Conservation (phyloP, 306 rosid species). For the Cyamopsis tetragonoloba region DNA sequence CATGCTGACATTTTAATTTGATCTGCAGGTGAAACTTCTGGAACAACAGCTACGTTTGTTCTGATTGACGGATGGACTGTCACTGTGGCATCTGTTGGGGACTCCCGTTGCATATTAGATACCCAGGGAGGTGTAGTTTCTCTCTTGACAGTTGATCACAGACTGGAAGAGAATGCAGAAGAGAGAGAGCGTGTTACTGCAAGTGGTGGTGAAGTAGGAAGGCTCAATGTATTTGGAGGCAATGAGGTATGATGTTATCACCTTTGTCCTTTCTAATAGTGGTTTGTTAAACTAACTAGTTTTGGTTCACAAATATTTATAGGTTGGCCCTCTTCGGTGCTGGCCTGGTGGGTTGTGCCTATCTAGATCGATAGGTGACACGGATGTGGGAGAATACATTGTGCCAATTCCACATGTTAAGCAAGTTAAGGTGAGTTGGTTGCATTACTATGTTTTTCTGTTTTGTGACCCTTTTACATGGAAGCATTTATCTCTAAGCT, state of each 20-base stretch:
- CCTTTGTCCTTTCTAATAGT: conserved; percentile 13
- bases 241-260: conserved; percentile 58
- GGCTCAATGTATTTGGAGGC: conserved; percentile 92
- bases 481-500: conserved; percentile 3
- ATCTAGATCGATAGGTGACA: conserved; percentile 96
- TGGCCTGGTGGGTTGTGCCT: conserved; percentile 99
- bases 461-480: conserved; percentile 3
- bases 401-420: conserved; percentile 98
- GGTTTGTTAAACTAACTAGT: conserved; percentile 6
- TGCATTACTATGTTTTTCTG: background rate
- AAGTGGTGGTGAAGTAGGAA: conserved; percentile 99
- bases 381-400: conserved; percentile 96
- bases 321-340: conserved; percentile 99
- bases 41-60: conserved; percentile 97
- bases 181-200: conserved; percentile 99
- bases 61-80: conserved; percentile 93
- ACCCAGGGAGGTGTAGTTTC: conserved; percentile 92
- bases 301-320: conserved; percentile 13
- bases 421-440: conserved; percentile 83
- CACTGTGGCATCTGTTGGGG: conserved; percentile 97
- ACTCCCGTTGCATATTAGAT: conserved; percentile 95
- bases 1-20: conserved; percentile 15
- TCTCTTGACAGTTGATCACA: conserved; percentile 92
- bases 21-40: conserved; percentile 91
- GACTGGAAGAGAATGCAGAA: conserved; percentile 92